These are phyloP conservation scores for Mycena galopus DNA, from an alignment of 768 basidiomycete species.

Conservation along the genomic window DNA sequence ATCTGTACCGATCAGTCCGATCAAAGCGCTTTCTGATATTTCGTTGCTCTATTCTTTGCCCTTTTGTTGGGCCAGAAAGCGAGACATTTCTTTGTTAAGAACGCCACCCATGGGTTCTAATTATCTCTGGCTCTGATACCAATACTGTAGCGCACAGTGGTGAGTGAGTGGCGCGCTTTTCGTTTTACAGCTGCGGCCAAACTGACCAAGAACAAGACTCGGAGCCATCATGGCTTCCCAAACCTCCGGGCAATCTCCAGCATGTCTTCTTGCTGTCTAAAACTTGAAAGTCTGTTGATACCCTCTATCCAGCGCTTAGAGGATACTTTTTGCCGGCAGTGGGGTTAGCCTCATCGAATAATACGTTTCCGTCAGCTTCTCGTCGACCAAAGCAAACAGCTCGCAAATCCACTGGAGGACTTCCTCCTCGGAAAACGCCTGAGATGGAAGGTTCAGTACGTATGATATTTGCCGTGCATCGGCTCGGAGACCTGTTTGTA, in stretches of 20 bases:
- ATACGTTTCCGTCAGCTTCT: background rate
- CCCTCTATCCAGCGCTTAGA: background rate
- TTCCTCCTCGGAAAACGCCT: slow-evolving; percentile 6
- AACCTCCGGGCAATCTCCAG: background rate
- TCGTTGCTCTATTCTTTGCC: too few relatives aligned
- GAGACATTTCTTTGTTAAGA: too few relatives aligned
- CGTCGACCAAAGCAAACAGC: slow-evolving; percentile 21
- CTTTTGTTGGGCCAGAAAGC: too few relatives aligned
- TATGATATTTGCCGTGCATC: background rate
- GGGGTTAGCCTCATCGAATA: background rate
- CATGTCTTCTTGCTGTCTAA: background rate
- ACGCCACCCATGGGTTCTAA: too few relatives aligned
- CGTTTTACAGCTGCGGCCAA: too few relatives aligned
- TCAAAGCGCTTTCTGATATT: too few relatives aligned
- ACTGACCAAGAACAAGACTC: background rate
- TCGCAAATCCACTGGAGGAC: slow-evolving; percentile 31
- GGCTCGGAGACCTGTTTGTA: background rate
- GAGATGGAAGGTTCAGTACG: background rate
- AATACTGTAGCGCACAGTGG: too few relatives aligned
- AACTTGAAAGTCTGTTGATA: background rate
- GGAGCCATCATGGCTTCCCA: slow-evolving; percentile 7
- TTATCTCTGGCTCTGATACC: too few relatives aligned
- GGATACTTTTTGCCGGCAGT: background rate
- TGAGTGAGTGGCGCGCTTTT: too few relatives aligned
- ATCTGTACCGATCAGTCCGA: too few relatives aligned